These are phyloP conservation scores for Trypanosoma avium DNA, from an alignment of 208 protist species.

Conservation along the genomic window DNA sequence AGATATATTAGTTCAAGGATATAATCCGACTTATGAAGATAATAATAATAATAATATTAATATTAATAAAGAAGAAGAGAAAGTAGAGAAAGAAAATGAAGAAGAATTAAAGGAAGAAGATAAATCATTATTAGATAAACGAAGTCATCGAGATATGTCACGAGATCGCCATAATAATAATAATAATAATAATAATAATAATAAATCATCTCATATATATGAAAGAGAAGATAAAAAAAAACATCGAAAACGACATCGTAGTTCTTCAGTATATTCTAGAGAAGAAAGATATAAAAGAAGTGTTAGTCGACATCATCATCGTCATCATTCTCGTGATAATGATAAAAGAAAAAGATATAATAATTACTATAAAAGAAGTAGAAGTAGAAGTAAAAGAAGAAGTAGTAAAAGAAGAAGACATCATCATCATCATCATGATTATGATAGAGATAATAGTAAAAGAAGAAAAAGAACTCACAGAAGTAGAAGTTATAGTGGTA, in stretches of 20 bases:
- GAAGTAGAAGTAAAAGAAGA: background rate
- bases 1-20: too few species aligned
- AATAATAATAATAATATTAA: too few species aligned
- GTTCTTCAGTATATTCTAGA: background rate
- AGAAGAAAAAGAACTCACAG: background rate
- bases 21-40: too few species aligned
- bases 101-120: background rate
- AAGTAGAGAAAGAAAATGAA: background rate
- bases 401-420: slow-evolving; percentile 5
- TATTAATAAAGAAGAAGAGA: background rate
- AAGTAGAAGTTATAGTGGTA: background rate
- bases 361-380: too few species aligned
- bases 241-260: slow-evolving; percentile 3
- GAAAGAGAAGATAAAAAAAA: slow-evolving; percentile 15
- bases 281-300: slow-evolving; percentile 1
- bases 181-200: background rate
- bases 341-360: background rate
- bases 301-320: slow-evolving; percentile 1
- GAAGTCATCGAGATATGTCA: slow-evolving; percentile 11
- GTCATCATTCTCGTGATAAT: slow-evolving; percentile 15
- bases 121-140: background rate
- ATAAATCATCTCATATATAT: background rate
- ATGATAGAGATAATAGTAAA: slow-evolving; percentile 3
- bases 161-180: slow-evolving; percentile 4
- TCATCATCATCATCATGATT: slow-evolving; percentile 10